Evolutionary conservation across 768 basidiomycete genomes (phyloP), one percentile per base, ranked within the genome.

Genomic region (Termitomyces sp.): DNA sequence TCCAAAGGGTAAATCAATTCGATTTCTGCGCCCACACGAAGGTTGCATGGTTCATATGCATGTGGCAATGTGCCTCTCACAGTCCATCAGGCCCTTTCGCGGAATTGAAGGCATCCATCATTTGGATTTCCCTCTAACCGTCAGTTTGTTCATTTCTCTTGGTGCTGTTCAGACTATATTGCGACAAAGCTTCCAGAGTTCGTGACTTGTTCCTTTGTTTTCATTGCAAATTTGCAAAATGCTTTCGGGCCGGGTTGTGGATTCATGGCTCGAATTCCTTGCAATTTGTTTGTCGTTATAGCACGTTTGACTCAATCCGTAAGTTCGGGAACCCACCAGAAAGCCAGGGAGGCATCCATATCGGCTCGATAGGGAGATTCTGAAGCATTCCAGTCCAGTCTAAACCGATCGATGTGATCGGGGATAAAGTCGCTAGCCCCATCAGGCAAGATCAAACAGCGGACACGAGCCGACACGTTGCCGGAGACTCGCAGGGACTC

Each of bases 401-500:
- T 28, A 4, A 28, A 28, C 28, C 28, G 28, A 28, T 2, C 28
- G 28, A n/a, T n/a, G n/a, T n/a, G n/a, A n/a, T n/a, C n/a, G n/a
- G 28, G 28, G 28, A 28, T 28, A 28, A 28, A 28, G 28, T 28
- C 28, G 28, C 28, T 2, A 59, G n/a, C 66, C 59, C 55, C 57
- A 65, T 63, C 49, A n/a, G n/a, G n/a, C n/a, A n/a, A n/a, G n/a
- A n/a, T n/a, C n/a, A n/a, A n/a, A n/a, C n/a, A n/a, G n/a, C n/a
- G n/a, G n/a, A n/a, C n/a, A 63, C 42, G 58, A 59, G 58, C 60
- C 61, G 57, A 59, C 59, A 61, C 59, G 59, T 65, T 66, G 63
- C 61, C 59, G 61, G 48, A 28, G 28, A 48, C 59, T 57, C 28
- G 28, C 28, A 28, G 28, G n/a, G 28, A 28, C 4, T 28, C 28